Conservation (phyloP, 1,284 basidiomycete genomes). For the Marasmius sp. region DNA sequence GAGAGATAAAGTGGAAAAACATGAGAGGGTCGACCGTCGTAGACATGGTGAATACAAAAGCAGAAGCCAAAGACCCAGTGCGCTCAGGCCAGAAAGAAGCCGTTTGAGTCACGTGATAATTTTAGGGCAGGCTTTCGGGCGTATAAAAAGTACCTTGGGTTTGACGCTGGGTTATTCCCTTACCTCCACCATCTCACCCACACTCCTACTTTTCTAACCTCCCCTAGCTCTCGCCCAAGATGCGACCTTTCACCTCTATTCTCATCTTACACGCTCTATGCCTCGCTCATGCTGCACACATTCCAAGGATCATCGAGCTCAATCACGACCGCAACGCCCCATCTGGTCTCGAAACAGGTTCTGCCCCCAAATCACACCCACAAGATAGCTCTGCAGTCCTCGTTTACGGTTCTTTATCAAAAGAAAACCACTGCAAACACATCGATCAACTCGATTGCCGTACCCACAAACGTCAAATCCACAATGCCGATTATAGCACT, state of each 20-base stretch:
- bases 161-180: too few relatives aligned
- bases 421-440: not conserved
- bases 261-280: not conserved
- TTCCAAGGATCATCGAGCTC: not conserved
- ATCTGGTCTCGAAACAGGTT: not conserved
- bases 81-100: too few relatives aligned
- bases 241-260: not conserved
- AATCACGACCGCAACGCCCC: not conserved
- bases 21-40: too few relatives aligned
- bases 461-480: not conserved
- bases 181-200: too few relatives aligned
- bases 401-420: not conserved
- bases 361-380: not conserved
- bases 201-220: too few relatives aligned
- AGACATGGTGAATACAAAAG: too few relatives aligned
- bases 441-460: not conserved
- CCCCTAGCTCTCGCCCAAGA: not conserved
- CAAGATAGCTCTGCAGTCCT: not conserved
- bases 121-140: too few relatives aligned
- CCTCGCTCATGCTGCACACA: not conserved
- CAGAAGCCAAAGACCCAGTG: too few relatives aligned
- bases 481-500: constrained; percentile 2
- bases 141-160: too few relatives aligned
- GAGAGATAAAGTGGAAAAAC: too few relatives aligned
- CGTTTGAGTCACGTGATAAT: too few relatives aligned